Base-by-base conservation (phyloP, 2,329 filamentous ascomycete species). In the Penicillium crustosum region DNA sequence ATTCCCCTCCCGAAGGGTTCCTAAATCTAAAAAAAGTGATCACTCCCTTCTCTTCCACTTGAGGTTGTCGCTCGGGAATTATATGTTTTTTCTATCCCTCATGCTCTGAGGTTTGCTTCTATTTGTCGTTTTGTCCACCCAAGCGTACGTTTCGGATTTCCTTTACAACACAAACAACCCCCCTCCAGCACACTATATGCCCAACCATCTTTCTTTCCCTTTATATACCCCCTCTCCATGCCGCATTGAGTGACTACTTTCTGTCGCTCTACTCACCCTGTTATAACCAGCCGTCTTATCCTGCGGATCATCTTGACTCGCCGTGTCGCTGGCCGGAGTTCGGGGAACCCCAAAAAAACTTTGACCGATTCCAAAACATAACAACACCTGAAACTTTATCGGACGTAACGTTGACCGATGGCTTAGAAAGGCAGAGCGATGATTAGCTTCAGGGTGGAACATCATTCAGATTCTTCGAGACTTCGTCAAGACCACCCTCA, bases 361-460 rank as follows among this genome's bases (percentile, higher is more conserved):
- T 60, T 62, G 62, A 64, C 44, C 19, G 54, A 42, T 33, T 29
- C 12, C 6, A 23, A 42, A 48, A 35, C 39, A 45, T 23, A 44
- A 53, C n/a, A 45, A 53, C 42, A 42, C 29, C 33, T 21, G 19
- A 45, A 7, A 35, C 31, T 33, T 56, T 25, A 50, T 42, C 51
- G 31, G 33, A 57, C 58, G 60, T 69, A 39, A 57, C 58, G 59
- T 70, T 73, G 68, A 73, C 68, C 57, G 60, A 67, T 67, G 53
- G 61, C 62, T 57, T 64, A 69, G 66, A 67, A 70, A 74, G 67
- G 69, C 70, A 75, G 73, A 75, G 73, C 72, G 72, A 76, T 76
- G 73, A 75, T 74, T 73, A 76, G 73, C 73, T 69, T 73, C 71
- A 72, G 72, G 71, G 73, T 73, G 72, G 70, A 75, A 74, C 71